Conservation (phyloP, 1,139 yeast genomes). For the Ashbya aceris region DNA sequence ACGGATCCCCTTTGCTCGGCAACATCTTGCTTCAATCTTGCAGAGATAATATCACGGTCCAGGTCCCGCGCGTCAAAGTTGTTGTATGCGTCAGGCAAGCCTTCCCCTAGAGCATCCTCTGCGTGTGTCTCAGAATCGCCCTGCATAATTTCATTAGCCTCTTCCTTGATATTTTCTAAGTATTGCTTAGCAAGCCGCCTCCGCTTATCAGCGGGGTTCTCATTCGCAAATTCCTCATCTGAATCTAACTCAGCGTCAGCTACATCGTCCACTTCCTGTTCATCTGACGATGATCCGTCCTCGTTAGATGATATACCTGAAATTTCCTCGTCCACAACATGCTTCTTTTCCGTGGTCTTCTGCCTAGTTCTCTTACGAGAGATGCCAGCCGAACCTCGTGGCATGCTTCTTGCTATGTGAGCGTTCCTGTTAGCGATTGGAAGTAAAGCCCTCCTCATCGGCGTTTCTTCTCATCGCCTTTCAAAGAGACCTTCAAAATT, state of each 20-base stretch:
- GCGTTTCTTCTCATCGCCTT: constrained; percentile 3
- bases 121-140: constrained; percentile 6
- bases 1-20: constrained; percentile 82
- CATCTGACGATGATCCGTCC: constrained; percentile 12
- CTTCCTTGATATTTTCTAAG: constrained; percentile 63
- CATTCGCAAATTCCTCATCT: constrained; percentile 64
- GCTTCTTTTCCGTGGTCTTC: constrained; percentile 3
- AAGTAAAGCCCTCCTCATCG: no score
- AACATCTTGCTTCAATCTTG: constrained; percentile 77
- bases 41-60: constrained; percentile 75
- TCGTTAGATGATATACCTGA: constrained; percentile 30
- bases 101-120: constrained; percentile 9
- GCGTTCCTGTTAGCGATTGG: no score
- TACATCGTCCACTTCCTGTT: constrained; percentile 17
- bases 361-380: not conserved
- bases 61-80: constrained; percentile 89
- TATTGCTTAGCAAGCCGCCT: constrained; percentile 91
- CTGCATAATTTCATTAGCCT: constrained; percentile 35
- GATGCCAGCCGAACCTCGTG: not conserved
- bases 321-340: constrained; percentile 25
- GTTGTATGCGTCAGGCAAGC: constrained; percentile 34
- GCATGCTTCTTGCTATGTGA: not conserved
- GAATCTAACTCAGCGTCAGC: constrained; percentile 43
- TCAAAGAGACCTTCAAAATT: not conserved
- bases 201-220: constrained; percentile 87